Percentiles rank a stretch among this genome's conserved stretches.
Conservation (phyloP, 176 grass and related monocot genomes). For the Ensete glaucum region DNA sequence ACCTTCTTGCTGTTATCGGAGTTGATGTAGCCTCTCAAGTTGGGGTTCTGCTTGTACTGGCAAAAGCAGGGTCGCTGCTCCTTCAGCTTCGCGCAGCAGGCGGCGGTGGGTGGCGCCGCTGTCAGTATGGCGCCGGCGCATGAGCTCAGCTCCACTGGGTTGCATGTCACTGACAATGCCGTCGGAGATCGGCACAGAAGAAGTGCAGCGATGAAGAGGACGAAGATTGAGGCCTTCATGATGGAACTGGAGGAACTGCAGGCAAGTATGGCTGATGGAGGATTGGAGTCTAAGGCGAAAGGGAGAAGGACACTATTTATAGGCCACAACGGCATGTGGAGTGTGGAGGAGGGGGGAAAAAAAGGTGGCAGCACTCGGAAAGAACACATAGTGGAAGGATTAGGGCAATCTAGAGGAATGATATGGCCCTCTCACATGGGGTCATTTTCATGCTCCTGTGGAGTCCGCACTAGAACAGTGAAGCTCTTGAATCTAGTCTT, state of each 20-base stretch:
- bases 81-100: conserved; percentile 69
- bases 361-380: not conserved
- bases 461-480: not conserved
- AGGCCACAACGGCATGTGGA: not conserved
- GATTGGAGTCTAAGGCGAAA: not conserved
- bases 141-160: conserved; percentile 51
- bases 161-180: conserved; percentile 39
- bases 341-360: not conserved
- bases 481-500: not conserved
- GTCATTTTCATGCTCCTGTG: not conserved
- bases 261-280: not conserved
- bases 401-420: not conserved
- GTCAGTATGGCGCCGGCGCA: conserved; percentile 63
- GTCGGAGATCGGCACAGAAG: not conserved
- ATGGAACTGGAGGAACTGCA: too few species aligned
- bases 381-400: not conserved
- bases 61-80: conserved; percentile 75
- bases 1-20: conserved; percentile 89
- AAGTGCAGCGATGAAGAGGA: conserved; percentile 18
- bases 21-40: conserved; percentile 66
- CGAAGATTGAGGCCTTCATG: conserved; percentile 13
- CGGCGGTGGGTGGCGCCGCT: conserved; percentile 31
- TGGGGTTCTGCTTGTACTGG: conserved; percentile 70
- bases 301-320: not conserved
- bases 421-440: not conserved